Percentiles rank a stretch among this genome's conserved stretches.
These are phyloP conservation scores for Puccinia sorghi DNA, from an alignment of 1,284 basidiomycete genomes.

Conservation along the genomic window DNA sequence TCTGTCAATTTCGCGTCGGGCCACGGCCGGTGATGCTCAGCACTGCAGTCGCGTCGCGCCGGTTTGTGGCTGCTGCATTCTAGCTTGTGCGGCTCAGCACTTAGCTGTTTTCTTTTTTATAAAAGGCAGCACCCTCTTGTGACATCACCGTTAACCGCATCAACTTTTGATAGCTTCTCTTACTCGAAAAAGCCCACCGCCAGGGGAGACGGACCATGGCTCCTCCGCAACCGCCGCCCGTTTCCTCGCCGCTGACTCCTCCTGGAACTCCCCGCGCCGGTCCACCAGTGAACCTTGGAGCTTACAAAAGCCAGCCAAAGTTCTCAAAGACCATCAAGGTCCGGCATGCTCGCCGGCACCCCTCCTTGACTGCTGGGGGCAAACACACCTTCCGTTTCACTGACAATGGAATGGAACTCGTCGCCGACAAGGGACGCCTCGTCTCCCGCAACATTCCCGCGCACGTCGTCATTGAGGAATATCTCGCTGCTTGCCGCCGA, in stretches of 20 bases:
- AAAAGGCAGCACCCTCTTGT: neutral
- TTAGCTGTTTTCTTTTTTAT: neutral
- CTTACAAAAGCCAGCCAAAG: neutral
- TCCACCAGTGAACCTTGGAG: neutral
- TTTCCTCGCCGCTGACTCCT: slow-evolving; percentile 7
- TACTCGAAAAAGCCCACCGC: neutral
- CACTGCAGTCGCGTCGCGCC: neutral
- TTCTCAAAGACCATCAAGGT: neutral
- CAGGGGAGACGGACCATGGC: neutral
- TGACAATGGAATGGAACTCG: slow-evolving; percentile 11
- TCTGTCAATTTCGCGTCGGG: neutral
- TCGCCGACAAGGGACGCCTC: neutral
- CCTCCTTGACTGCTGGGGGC: neutral
- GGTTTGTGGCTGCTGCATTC: neutral
- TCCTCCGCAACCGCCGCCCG: neutral
- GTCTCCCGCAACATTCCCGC: slow-evolving; percentile 7
- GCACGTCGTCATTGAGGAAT: neutral
- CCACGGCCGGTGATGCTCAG: neutral
- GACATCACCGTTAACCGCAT: no score
- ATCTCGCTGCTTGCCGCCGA: neutral
- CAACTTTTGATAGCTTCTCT: neutral
- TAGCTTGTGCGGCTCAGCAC: neutral
- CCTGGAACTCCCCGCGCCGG: neutral
- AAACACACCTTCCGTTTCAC: slow-evolving; percentile 18
- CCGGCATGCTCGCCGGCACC: neutral